phyloP scores from a whole-genome alignment of 202 grass and related monocot species.

The Saccharum hybrid region DNA sequence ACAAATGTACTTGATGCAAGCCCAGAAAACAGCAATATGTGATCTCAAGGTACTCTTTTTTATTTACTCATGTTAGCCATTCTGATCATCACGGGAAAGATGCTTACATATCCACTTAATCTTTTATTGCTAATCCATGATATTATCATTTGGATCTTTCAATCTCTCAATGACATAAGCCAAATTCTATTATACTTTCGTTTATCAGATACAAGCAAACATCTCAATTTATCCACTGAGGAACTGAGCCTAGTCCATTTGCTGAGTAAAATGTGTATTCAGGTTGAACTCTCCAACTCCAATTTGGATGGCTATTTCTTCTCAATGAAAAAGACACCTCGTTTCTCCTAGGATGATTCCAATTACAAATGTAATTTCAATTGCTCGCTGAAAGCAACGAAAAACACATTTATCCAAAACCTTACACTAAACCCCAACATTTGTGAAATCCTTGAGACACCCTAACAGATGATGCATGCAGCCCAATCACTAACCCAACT shows the following conservation, averaged over 20 bases:
- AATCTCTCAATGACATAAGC: not conserved
- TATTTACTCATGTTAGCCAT: not conserved
- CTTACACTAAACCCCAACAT: conserved; percentile 13
- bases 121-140: conserved; percentile 1
- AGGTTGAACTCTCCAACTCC: not conserved
- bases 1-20: conserved; percentile 22
- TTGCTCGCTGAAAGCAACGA: not conserved
- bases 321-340: not conserved
- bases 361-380: not conserved
- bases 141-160: not conserved
- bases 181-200: not conserved
- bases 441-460: not conserved
- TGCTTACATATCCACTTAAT: conserved; percentile 29
- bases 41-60: not conserved
- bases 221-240: not conserved
- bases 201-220: not conserved
- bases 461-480: not conserved
- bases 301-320: not conserved
- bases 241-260: not conserved
- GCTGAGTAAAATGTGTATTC: not conserved
- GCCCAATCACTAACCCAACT: not conserved
- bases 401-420: not conserved
- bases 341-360: not conserved
- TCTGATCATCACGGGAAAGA: not conserved
- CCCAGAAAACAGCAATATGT: not conserved